Base-by-base conservation (phyloP, 352 stramenopile genomes). In the Pilasporangium apinafurcum region DNA sequence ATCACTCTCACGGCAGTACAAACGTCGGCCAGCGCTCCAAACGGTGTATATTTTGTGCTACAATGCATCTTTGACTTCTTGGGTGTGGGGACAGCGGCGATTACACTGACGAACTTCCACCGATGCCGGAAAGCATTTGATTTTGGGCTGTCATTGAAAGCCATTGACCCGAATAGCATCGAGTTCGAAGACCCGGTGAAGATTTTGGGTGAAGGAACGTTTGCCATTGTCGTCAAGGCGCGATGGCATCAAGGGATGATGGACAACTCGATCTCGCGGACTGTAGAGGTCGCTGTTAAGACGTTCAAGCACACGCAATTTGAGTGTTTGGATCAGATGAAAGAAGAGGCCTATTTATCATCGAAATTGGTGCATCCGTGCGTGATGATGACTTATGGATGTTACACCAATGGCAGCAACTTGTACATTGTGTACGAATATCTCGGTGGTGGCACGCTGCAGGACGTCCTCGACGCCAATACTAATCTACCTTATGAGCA, bases 361-460 rank as follows among this genome's bases (percentile, higher is more conserved):
- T 91, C 75, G 6, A 83, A 84, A 42, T 45, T 91, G 22, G 60
- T 88, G 21, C 78, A 91, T 21, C 78, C 75, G 16, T 86, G 75
- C 41, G 73, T 91, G 20, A 91, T 91, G 78, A 81, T 83, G 59
- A 91, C 78, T 10, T 91, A 91, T 24, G 78, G 78, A 0, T 91
- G 78, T 48, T 91, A 86, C 49, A 91, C 78, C 9, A 86, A 57
- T 24, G 75, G 75, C 3, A 85, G 69, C 39, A 84, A 86, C 56
- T 56, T 91, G 42, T 88, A 88, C 56, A 83, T 91, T 37, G 72
- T 91, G 52, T 91, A 78, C 36, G 78, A 91, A 36, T 88, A 84
- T 45, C 59, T 91, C 14, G 78, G 78, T 8, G 78, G 75, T 17
- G 78, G 78, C n/a, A 91, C 78, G n/a, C 55, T 91, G 18, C 78